Evolutionary conservation across 164 flowering plant genomes (phyloP), one percentile per base, ranked within the genome.

Genomic region (Protea cynaroides): DNA sequence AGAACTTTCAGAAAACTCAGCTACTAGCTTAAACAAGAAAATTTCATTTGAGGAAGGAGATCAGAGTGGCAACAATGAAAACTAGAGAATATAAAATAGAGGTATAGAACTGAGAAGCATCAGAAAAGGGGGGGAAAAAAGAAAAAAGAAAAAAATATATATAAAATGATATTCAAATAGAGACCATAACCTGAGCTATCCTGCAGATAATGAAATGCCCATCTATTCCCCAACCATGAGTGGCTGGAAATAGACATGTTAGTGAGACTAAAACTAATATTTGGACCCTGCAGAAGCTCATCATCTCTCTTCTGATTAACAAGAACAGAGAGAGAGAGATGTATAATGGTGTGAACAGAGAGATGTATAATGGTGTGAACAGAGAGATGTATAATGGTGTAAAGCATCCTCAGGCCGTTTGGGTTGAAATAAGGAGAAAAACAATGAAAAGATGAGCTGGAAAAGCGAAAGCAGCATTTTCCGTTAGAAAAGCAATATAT

Each of bases 161-260:
- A n/a, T n/a, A n/a, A n/a, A 15, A 18, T 18, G 6, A 13, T 49
- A 18, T 49, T 1, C 18, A 49, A 49, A 15, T 15, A 49, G 43
- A 58, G 18, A 14, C 47, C 3, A 57, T 18, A 64, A 84, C 91
- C 85, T 88, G 89, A n/a, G 95, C 95, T 51, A 90, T 79, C 62
- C 62, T 80, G 70, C 94, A 90, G 52, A 74, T 56, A 5, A 75
- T 73, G 67, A 61, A 65, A 67, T 90, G 97, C 8, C 97, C 97
- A 69, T 88, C 90, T 55, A 40, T 56, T 36, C 97, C 84, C 88
- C 52, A 49, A 49, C 52, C 52, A 18, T 49, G 52, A 18, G 19
- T 49, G 18, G 0, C 4, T 49, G 52, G n/a, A 49, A 18, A 49
- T n/a, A 49, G 19, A 18, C 2, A 18, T 49, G 17, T 15, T 4